Percentiles rank a stretch among this genome's conserved stretches.
phyloP scores from a whole-genome alignment of 2,329 filamentous ascomycete genomes.

The Truncatella angustata region DNA sequence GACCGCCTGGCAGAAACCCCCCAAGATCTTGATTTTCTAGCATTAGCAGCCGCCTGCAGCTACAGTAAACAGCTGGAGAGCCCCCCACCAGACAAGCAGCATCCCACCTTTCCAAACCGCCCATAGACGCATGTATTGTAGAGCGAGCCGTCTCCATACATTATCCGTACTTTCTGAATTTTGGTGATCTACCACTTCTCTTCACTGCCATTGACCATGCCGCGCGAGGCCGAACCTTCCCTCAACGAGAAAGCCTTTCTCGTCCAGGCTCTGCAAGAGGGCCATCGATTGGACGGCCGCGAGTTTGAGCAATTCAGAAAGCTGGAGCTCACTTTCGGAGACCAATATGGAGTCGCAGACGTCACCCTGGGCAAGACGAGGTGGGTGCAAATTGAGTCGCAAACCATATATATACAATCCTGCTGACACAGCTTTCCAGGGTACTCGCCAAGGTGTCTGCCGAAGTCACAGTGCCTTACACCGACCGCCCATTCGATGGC shows the following conservation, averaged over 20 bases:
- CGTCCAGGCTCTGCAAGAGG: slow-evolving; percentile 75
- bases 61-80: slow-evolving; percentile 13
- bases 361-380: slow-evolving; percentile 87
- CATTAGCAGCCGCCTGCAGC: slow-evolving; percentile 12
- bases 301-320: slow-evolving; percentile 76
- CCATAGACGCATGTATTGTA: too few species aligned
- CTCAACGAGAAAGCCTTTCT: slow-evolving; percentile 87
- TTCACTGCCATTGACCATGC: slow-evolving; percentile 67
- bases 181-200: too few species aligned
- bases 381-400: slow-evolving; percentile 38
- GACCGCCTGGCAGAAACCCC: slow-evolving; percentile 51
- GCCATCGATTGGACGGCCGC: slow-evolving; percentile 81
- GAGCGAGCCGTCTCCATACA: too few species aligned
- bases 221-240: slow-evolving; percentile 87
- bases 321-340: slow-evolving; percentile 77
- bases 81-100: slow-evolving; percentile 17
- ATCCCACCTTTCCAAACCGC: slow-evolving; percentile 14
- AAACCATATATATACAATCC: too few species aligned
- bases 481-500: slow-evolving; percentile 91
- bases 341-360: slow-evolving; percentile 88
- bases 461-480: slow-evolving; percentile 80
- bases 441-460: slow-evolving; percentile 83
- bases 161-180: too few species aligned
- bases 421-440: slow-evolving; percentile 42
- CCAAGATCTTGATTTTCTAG: slow-evolving; percentile 16